A percentile compares a stretch with the other conserved stretches of the same genome.
Conservation (phyloP, 352 stramenopile species). For the Phytophthora meadii region DNA sequence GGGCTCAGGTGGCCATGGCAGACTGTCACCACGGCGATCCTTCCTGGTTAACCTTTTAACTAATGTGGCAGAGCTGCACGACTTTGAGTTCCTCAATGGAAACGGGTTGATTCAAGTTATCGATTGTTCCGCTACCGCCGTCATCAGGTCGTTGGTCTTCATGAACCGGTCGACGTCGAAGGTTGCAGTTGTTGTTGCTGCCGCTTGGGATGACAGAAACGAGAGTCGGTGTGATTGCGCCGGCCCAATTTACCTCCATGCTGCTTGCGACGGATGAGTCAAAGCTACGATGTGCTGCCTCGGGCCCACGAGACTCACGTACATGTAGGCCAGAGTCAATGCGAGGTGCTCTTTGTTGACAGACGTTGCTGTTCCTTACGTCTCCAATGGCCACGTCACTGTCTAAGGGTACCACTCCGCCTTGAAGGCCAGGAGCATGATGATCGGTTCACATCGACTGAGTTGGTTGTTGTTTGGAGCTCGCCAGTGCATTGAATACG, state of each 20-base stretch:
- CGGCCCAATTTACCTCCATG: constrained; percentile 7
- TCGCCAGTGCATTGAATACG: neutral
- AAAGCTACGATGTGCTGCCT: constrained; percentile 22
- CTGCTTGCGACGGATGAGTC: constrained; percentile 22
- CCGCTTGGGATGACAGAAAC: constrained; percentile 1
- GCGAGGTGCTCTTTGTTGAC: constrained; percentile 6
- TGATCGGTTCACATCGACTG: too few relatives aligned
- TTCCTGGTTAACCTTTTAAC: too few relatives aligned
- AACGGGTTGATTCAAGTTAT: neutral
- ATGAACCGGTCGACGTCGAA: neutral
- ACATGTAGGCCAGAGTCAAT: neutral
- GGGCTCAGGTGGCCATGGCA: constrained; percentile 8
- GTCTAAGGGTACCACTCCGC: constrained; percentile 2
- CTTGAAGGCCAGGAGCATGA: too few relatives aligned
- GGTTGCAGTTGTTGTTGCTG: constrained; percentile 2
- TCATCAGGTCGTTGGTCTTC: constrained; percentile 15
- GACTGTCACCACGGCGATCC: too few relatives aligned
- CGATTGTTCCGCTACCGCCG: constrained; percentile 1
- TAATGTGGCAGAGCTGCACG: neutral
- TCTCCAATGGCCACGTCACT: constrained; percentile 14
- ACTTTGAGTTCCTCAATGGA: neutral
- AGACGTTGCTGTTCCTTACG: constrained; percentile 10
- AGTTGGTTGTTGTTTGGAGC: neutral
- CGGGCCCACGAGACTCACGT: neutral
- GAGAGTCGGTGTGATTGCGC: constrained; percentile 33